Evolutionary conservation across 2,329 filamentous ascomycete genomes (phyloP), one percentile per base, ranked within the genome.

Genomic region (Fusarium tricinctum): DNA sequence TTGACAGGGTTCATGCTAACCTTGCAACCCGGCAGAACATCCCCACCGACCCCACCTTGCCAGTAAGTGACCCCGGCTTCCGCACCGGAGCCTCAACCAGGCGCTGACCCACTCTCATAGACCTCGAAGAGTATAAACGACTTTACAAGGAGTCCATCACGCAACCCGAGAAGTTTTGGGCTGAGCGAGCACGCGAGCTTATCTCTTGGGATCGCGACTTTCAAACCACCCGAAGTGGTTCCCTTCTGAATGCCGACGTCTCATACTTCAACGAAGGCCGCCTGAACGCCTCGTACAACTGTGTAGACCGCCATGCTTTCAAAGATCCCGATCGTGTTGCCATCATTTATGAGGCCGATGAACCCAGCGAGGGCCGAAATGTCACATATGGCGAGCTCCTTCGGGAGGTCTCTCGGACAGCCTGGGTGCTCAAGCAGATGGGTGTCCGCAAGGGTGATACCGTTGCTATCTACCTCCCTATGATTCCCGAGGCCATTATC

Each of bases 291-390:
- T 96, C 92, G 28, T 98, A 94, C 89, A 99, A 99, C 85, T 97
- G 94, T 77, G 91, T 99, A 69, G 96, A 99, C 78, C 92, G 96
- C 66, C 95, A 98, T 81, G 96, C 96, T n/a, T 88, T 97, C 82
- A 94, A 94, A 82, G 90, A 97, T 82, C 96, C 96, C 47, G 84
- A 98, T 83, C 93, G 91, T 82, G 89, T 96, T 47, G 96, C 96
- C 79, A 97, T 99, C 82, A 97, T 98, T 83, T 99, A 98, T 84
- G 96, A 99, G 84, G 95, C 94, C 64, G 96, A 99, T 76, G 96
- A 99, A 82, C 88, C 91, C 42, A 86, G 82, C 54, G 92, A 97
- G 78, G 94, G 96, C 77, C 93, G 95, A 72, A 94, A 87, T 71
- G 91, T 99, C 79, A 96, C 93, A 70, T 99, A 98, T 75, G 88